A percentile compares a stretch with the other conserved stretches of the same genome.
Conservation (phyloP, 495 filamentous ascomycete species). For the Penicillium cosmopolitanum region DNA sequence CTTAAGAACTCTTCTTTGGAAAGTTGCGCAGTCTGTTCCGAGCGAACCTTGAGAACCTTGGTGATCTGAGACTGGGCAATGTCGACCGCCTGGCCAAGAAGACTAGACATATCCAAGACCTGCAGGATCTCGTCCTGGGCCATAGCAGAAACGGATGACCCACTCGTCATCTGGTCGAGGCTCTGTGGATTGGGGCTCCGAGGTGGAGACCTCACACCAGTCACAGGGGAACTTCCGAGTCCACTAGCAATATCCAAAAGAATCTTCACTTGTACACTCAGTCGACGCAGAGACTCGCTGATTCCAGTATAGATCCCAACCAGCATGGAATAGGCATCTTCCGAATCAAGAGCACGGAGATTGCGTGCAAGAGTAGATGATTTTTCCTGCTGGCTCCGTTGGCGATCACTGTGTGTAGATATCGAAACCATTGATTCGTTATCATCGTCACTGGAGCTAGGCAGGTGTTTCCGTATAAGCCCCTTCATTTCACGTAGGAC, state of each 20-base stretch:
- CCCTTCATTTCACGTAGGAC: conserved; percentile 84
- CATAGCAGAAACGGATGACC: conserved; percentile 32
- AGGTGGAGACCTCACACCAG: conserved; percentile 44
- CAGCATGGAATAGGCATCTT: conserved; percentile 85
- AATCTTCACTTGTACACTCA: conserved; percentile 91
- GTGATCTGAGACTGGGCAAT: conserved; percentile 90
- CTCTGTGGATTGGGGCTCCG: conserved; percentile 48
- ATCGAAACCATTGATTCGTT: conserved; percentile 86
- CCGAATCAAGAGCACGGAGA: conserved; percentile 78
- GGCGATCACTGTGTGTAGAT: conserved; percentile 75
- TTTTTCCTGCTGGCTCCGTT: conserved; percentile 82
- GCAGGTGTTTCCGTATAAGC: conserved; percentile 82
- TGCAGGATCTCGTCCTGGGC: conserved; percentile 81
- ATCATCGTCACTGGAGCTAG: conserved; percentile 91
- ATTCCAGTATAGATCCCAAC: conserved; percentile 82
- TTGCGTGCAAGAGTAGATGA: conserved; percentile 90
- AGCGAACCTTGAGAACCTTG: conserved; percentile 88
- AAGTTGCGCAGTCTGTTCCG: conserved; percentile 78
- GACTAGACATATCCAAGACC: conserved; percentile 86
- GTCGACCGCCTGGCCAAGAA: conserved; percentile 93
- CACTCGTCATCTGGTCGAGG: conserved; percentile 28
- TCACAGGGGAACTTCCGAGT: conserved; percentile 48
- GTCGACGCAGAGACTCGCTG: conserved; percentile 80
- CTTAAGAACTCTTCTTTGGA: conserved; percentile 78
- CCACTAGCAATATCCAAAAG: conserved; percentile 93